Evolutionary conservation across 2,329 filamentous ascomycete genomes (phyloP).

Genomic region (Ceratocystis albifundus): DNA sequence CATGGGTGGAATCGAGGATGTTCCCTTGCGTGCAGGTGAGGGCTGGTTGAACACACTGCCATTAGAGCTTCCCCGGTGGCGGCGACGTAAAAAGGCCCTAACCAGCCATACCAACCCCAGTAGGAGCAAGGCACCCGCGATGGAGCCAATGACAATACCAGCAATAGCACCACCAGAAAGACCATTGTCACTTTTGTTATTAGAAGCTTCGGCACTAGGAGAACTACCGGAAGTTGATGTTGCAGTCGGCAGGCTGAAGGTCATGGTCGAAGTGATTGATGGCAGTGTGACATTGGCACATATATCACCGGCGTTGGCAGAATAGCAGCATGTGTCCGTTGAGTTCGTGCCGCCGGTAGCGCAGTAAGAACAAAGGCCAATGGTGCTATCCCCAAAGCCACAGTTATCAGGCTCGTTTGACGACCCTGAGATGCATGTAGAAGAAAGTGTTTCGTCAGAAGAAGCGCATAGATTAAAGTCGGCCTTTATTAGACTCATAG

Average conservation of each 20-base stretch:
- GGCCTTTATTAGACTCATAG: conserved; percentile 67
- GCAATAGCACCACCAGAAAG: conserved; percentile 82
- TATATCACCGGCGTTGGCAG: conserved; percentile 58
- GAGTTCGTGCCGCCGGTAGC: conserved; percentile 71
- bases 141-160: conserved; percentile 72
- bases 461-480: conserved; percentile 86
- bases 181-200: conserved; percentile 25
- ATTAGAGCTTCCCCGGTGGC: conserved; percentile 50
- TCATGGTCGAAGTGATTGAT: conserved; percentile 57
- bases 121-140: conserved; percentile 61
- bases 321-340: conserved; percentile 90
- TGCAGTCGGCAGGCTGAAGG: conserved; percentile 40
- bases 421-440: conserved; percentile 61
- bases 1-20: conserved; percentile 33
- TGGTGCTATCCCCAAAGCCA: conserved; percentile 60
- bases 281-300: conserved; percentile 72
- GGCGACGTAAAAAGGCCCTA: conserved; percentile 39
- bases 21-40: conserved; percentile 51
- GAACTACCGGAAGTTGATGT: conserved; percentile 34
- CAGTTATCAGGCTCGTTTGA: conserved; percentile 79
- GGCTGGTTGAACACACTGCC: conserved; percentile 78
- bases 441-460: conserved; percentile 65
- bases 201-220: conserved; percentile 31
- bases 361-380: conserved; percentile 82
- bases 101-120: conserved; percentile 58